These are phyloP conservation scores for Monilinia fructigena DNA, from an alignment of 2,329 filamentous ascomycete species.

Conservation along the genomic window DNA sequence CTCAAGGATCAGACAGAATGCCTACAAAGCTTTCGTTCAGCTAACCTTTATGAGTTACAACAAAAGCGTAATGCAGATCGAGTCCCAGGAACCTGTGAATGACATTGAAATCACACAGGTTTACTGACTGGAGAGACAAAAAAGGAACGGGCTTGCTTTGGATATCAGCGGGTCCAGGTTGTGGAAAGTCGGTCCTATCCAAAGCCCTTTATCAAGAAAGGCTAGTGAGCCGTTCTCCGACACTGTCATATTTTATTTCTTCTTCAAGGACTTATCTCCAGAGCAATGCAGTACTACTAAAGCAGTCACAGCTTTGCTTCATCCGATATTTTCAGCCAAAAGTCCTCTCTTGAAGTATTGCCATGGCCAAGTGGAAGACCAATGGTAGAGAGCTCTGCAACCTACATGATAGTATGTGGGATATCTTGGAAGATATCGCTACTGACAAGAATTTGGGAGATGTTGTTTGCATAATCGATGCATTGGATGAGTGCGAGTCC, in stretches of 20 bases:
- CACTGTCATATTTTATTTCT: slow-evolving; percentile 4
- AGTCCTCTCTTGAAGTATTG: not conserved
- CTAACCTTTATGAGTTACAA: not conserved
- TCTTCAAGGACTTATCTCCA: slow-evolving; percentile 5
- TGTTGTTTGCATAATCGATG: slow-evolving; percentile 20
- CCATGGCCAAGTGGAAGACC: not conserved
- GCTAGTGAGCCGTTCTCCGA: not conserved
- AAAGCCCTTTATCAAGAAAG: not conserved
- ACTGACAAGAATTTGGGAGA: not conserved
- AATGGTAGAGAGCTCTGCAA: slow-evolving; percentile 1
- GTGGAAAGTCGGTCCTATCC: slow-evolving; percentile 15
- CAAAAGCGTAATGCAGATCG: not conserved
- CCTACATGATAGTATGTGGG: not conserved
- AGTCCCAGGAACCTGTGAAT: not conserved
- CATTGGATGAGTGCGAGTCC: slow-evolving; percentile 16
- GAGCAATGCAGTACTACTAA: not conserved
- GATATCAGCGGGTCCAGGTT: slow-evolving; percentile 13
- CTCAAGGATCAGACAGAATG: not conserved
- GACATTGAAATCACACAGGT: not conserved
- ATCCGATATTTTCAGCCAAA: slow-evolving; percentile 12
- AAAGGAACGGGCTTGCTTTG: not conserved
- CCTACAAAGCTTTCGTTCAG: not conserved
- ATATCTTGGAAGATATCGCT: not conserved
- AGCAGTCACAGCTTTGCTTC: slow-evolving; percentile 1
- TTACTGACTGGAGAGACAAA: not conserved